Conservation (phyloP, 768 basidiomycete genomes). For the Psilocybe tampanensis region DNA sequence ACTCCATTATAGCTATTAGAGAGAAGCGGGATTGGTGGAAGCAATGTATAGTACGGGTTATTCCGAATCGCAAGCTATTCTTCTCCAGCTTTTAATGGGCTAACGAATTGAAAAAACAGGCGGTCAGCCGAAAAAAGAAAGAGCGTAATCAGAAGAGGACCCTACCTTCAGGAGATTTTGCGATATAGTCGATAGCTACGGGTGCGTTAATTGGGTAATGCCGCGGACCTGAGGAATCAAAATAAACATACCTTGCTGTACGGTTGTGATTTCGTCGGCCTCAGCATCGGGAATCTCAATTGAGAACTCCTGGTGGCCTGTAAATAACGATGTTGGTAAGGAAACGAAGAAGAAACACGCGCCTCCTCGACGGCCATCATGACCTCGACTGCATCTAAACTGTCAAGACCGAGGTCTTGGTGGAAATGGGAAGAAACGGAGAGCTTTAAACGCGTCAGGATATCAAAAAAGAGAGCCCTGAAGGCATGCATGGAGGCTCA, state of each 20-base stretch:
- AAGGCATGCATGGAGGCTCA: conserved; percentile 4
- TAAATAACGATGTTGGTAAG: conserved; percentile 2
- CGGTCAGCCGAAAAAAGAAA: conserved; percentile 18
- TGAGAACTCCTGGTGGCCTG: conserved; percentile 74
- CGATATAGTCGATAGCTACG: conserved; percentile 92
- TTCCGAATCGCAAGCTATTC: conserved; percentile 30
- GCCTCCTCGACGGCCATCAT: conserved; percentile 99
- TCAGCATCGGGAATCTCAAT: conserved; percentile 99
- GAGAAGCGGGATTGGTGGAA: conserved; percentile 36
- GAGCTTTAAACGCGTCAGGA: conserved; percentile 49
- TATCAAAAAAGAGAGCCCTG: not conserved
- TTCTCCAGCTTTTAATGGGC: conserved; percentile 47
- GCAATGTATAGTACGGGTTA: conserved; percentile 39
- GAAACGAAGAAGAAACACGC: conserved; percentile 9
- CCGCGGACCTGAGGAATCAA: conserved; percentile 6
- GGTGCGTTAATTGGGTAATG: conserved; percentile 20
- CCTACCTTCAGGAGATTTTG: conserved; percentile 87
- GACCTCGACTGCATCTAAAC: conserved; percentile 95
- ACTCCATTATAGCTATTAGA: conserved; percentile 29
- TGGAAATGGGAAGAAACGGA: conserved; percentile 65
- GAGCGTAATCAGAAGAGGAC: conserved; percentile 10
- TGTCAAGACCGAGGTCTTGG: conserved; percentile 89
- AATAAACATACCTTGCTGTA: conserved; percentile 74
- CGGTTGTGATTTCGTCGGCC: conserved; percentile 91
- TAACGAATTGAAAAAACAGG: conserved; percentile 28